Evolutionary conservation across 2,329 filamentous ascomycete species (phyloP).

Genomic region (Penicillium sp.): DNA sequence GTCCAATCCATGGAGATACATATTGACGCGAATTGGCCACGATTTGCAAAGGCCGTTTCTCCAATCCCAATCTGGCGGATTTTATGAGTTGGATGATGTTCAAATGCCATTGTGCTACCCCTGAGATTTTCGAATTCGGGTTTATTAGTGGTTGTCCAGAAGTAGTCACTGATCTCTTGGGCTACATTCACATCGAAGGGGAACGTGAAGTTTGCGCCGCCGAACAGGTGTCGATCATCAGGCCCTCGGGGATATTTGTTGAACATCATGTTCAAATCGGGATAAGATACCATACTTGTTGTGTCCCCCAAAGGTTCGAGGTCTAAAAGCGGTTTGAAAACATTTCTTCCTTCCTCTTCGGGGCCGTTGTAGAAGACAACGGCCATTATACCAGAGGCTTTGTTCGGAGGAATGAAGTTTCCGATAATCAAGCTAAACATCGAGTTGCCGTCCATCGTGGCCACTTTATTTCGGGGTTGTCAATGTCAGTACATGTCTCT

Average conservation of each 20-base stretch:
- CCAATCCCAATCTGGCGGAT: background rate
- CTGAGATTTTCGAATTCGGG: background rate
- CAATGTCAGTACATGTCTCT: background rate
- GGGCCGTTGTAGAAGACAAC: slow-evolving; percentile 4
- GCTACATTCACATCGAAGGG: background rate
- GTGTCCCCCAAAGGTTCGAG: slow-evolving; percentile 1
- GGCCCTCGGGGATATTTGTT: slow-evolving; percentile 1
- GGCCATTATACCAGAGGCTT: background rate
- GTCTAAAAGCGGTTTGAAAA: slow-evolving; percentile 1
- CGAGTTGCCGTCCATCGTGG: background rate
- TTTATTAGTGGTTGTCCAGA: background rate
- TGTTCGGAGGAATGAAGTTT: slow-evolving; percentile 1
- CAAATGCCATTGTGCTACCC: background rate
- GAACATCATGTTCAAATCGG: slow-evolving; percentile 7
- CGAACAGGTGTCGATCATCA: slow-evolving; percentile 1
- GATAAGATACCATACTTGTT: background rate
- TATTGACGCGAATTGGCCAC: slow-evolving; percentile 1
- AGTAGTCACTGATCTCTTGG: background rate
- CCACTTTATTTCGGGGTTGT: background rate
- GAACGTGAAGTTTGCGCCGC: slow-evolving; percentile 1
- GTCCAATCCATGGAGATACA: slow-evolving; percentile 6
- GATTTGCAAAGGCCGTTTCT: slow-evolving; percentile 1
- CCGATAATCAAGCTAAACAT: slow-evolving; percentile 2
- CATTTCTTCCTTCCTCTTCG: background rate
- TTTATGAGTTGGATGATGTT: background rate